These are phyloP conservation scores for Rhododendron ovatum DNA, from an alignment of 148 eudicot genomes.

Conservation along the genomic window DNA sequence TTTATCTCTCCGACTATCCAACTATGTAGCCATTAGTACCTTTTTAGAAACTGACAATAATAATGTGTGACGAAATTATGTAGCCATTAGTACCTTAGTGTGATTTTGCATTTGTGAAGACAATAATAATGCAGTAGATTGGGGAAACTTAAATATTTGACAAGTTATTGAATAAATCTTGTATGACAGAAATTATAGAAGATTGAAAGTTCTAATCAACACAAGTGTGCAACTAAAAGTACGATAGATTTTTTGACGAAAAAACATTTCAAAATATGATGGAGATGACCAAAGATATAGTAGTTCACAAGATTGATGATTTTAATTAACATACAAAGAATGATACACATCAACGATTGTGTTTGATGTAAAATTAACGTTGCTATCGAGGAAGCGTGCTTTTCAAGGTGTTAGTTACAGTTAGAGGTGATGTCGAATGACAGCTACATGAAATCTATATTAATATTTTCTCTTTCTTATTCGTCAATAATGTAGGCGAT, in stretches of 20 bases:
- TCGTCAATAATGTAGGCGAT: not conserved
- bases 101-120: not conserved
- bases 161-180: not conserved
- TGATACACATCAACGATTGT: not conserved
- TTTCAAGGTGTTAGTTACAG: not conserved
- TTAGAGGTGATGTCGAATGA: not conserved
- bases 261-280: not conserved
- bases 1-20: too few species aligned
- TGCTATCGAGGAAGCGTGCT: not conserved
- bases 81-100: too few species aligned
- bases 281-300: not conserved
- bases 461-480: not conserved
- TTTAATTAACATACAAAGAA: not conserved
- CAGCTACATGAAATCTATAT: not conserved
- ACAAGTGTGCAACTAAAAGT: not conserved
- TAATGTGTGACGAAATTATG: too few species aligned
- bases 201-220: not conserved
- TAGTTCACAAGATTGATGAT: not conserved
- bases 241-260: not conserved
- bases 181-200: not conserved
- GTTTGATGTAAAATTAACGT: not conserved
- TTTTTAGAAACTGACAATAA: too few species aligned
- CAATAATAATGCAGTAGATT: not conserved
- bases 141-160: not conserved
- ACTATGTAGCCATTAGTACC: too few species aligned